Percentiles rank a stretch among this genome's conserved stretches.
Evolutionary conservation across 345 rosid genomes (phyloP).

Genomic region (Corchorus capsularis): DNA sequence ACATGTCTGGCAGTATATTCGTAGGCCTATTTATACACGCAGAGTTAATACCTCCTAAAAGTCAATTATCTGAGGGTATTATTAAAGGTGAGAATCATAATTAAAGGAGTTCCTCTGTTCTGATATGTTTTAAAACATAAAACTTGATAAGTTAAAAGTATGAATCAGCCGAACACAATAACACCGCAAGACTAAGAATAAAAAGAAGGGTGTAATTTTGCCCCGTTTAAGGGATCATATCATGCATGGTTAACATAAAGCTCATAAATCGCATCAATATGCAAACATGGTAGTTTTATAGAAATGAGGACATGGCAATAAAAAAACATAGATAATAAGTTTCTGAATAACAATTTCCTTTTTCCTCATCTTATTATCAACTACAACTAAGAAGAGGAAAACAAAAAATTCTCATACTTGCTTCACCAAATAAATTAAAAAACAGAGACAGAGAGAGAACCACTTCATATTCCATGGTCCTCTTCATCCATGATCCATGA

Average conservation of each 20-base stretch:
- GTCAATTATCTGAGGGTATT: neutral
- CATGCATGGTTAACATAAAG: neutral
- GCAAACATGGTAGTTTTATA: neutral
- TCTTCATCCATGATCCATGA: too few relatives aligned
- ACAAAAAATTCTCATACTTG: neutral
- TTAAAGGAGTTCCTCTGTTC: neutral
- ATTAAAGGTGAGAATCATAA: neutral
- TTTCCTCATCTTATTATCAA: slow-evolving; percentile 1
- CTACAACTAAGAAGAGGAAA: neutral
- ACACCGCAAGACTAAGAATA: neutral
- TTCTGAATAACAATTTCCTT: neutral
- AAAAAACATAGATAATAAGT: neutral
- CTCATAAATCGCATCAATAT: neutral
- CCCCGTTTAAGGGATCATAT: neutral
- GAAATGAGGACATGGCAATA: neutral
- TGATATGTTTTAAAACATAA: neutral
- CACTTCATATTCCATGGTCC: neutral
- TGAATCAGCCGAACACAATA: neutral
- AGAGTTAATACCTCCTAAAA: neutral
- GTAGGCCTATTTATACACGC: neutral
- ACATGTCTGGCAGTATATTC: neutral
- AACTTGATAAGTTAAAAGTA: neutral
- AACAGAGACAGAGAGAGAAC: neutral
- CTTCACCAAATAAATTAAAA: slow-evolving; percentile 9
- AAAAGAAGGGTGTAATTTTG: neutral